phyloP scores from a whole-genome alignment of 495 filamentous ascomycete genomes.

The Xylaria palmicola region DNA sequence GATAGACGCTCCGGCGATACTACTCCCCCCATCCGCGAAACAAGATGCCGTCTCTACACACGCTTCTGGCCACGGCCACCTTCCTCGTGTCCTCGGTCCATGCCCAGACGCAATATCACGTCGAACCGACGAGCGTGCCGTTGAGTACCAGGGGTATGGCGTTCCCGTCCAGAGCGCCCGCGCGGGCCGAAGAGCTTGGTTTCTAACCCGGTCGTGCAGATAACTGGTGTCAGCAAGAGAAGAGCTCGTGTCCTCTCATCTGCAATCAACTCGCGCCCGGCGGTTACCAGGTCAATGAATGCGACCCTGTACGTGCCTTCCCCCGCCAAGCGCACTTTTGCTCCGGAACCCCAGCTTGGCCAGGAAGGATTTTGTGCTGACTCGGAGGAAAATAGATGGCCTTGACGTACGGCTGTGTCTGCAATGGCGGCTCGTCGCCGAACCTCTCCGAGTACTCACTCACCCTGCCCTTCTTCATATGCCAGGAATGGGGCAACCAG shows the following conservation, averaged over 20 bases:
- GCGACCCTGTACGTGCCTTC: conserved; percentile 69
- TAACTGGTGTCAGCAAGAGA: conserved; percentile 69
- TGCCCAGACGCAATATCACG: conserved; percentile 52
- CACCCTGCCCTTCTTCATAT: conserved; percentile 84
- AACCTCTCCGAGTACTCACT: conserved; percentile 81
- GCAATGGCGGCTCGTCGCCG: conserved; percentile 67
- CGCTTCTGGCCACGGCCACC: conserved; percentile 45
- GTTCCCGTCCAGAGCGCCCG: conserved; percentile 9
- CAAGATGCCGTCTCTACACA: conserved; percentile 47
- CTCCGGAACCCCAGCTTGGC: too few relatives aligned
- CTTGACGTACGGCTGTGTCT: conserved; percentile 72
- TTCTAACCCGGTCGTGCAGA: conserved; percentile 44
- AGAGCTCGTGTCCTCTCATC: conserved; percentile 69
- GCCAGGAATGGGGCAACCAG: conserved; percentile 67
- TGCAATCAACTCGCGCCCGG: conserved; percentile 66
- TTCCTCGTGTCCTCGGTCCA: conserved; percentile 39
- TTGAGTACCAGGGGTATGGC: conserved; percentile 40
- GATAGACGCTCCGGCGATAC: background rate
- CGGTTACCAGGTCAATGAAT: conserved; percentile 58
- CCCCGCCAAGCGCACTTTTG: too few relatives aligned
- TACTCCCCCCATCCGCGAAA: conserved; percentile 5
- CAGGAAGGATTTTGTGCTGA: too few relatives aligned
- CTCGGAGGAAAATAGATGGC: conserved; percentile 49
- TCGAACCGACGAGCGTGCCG: conserved; percentile 17
- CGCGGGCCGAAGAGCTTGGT: background rate